phyloP scores from a whole-genome alignment of 2,329 filamentous ascomycete genomes.

The Penicillium brevicompactum region DNA sequence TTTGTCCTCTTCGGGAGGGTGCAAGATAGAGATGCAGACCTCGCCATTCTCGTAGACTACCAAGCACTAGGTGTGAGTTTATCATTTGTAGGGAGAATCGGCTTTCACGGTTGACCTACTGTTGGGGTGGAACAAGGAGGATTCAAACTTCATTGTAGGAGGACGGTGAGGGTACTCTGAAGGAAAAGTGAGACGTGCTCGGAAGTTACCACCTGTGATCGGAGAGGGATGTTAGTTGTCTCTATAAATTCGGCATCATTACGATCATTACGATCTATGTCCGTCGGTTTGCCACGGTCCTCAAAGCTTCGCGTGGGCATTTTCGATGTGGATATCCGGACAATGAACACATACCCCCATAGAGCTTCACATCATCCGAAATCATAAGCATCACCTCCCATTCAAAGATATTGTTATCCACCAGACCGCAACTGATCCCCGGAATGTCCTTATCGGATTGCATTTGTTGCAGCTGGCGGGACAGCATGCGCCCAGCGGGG shows the following conservation, averaged over 20 bases:
- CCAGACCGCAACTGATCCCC: conserved; percentile 89
- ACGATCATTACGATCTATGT: background rate
- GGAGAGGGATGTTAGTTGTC: background rate
- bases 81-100: background rate
- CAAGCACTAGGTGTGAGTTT: background rate
- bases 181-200: conserved; percentile 81
- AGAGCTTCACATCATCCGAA: conserved; percentile 88
- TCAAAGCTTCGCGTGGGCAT: background rate
- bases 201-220: conserved; percentile 81
- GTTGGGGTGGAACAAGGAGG: conserved; percentile 91
- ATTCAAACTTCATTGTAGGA: conserved; percentile 83
- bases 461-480: conserved; percentile 91
- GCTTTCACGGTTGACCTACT: conserved; percentile 49
- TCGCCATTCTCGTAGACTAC: conserved; percentile 78
- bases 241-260: background rate
- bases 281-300: background rate
- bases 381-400: conserved; percentile 99
- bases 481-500: conserved; percentile 63
- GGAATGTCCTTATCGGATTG: conserved; percentile 87
- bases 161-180: conserved; percentile 82
- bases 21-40: conserved; percentile 96
- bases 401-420: conserved; percentile 86
- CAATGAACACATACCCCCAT: conserved; percentile 68
- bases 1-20: conserved; percentile 90
- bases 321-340: background rate